Conservation (phyloP, 2,329 filamentous ascomycete species). For the Aureobasidium sp. region DNA sequence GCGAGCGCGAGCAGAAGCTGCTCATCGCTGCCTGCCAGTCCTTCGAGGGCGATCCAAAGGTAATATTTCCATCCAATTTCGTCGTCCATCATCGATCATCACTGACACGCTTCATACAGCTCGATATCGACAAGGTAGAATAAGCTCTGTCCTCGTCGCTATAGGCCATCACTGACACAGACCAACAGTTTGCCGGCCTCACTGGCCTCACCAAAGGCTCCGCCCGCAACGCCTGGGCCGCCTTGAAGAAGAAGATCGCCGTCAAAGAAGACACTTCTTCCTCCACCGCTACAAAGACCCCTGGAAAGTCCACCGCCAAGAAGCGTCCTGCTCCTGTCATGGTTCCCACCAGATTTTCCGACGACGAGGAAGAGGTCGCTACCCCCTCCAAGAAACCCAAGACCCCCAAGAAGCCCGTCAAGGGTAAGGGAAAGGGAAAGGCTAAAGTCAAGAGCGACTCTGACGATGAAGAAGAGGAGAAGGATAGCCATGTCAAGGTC, state of each 20-base stretch:
- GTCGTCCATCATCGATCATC: not conserved
- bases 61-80: not conserved
- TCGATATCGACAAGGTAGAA: conserved; percentile 23
- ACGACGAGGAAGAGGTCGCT: conserved; percentile 18
- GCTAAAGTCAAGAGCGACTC: conserved; percentile 16
- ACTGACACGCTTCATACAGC: conserved; percentile 15
- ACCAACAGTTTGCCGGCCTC: conserved; percentile 19
- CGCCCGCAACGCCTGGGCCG: conserved; percentile 28
- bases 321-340: conserved; percentile 1
- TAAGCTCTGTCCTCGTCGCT: not conserved
- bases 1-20: conserved; percentile 23
- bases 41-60: conserved; percentile 26
- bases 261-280: not conserved
- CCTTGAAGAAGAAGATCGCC: conserved; percentile 31
- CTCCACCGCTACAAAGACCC: not conserved
- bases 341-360: conserved; percentile 5
- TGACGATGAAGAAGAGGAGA: conserved; percentile 21
- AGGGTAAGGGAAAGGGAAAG: conserved; percentile 19
- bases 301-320: conserved; percentile 1
- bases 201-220: conserved; percentile 25
- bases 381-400: conserved; percentile 26
- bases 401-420: conserved; percentile 8
- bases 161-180: not conserved
- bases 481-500: conserved; percentile 5
- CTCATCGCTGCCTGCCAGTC: conserved; percentile 26